phyloP scores from a whole-genome alignment of 441 rosid genomes.

The Mallotus japonicus region DNA sequence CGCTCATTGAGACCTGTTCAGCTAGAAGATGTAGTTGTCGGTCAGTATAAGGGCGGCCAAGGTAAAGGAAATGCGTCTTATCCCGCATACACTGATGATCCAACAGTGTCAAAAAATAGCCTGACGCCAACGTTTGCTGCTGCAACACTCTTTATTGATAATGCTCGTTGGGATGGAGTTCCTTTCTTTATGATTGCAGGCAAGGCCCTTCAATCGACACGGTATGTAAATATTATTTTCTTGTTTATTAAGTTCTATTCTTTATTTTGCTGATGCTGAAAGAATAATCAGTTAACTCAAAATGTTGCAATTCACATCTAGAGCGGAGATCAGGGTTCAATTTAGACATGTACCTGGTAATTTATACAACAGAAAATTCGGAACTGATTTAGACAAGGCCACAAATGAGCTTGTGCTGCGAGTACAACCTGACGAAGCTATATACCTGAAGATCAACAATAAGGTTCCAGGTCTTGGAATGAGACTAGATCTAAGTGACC shows the following conservation, averaged over 20 bases:
- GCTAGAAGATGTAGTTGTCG: conserved; percentile 66
- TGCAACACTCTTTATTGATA: conserved; percentile 73
- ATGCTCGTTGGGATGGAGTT: conserved; percentile 92
- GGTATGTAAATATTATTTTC: conserved; percentile 29
- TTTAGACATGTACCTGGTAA: conserved; percentile 92
- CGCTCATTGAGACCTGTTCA: conserved; percentile 67
- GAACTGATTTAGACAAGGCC: conserved; percentile 65
- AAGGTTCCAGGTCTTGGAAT: conserved; percentile 92
- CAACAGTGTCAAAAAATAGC: conserved; percentile 63
- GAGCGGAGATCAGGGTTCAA: conserved; percentile 90
- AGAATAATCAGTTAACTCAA: background rate
- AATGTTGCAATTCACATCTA: conserved; percentile 27
- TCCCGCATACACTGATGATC: conserved; percentile 68
- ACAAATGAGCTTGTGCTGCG: conserved; percentile 87
- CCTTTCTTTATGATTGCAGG: conserved; percentile 90
- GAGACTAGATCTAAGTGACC: conserved; percentile 84
- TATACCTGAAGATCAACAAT: conserved; percentile 85
- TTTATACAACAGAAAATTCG: conserved; percentile 58
- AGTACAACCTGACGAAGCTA: conserved; percentile 92
- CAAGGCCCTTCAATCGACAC: conserved; percentile 73
- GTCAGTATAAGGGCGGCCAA: conserved; percentile 71
- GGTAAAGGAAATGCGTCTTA: conserved; percentile 44
- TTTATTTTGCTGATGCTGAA: background rate
- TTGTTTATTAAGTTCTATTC: background rate
- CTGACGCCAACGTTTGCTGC: conserved; percentile 88